Evolutionary conservation across 305 asterid genomes (phyloP).

Genomic region (Solanum hybrid): DNA sequence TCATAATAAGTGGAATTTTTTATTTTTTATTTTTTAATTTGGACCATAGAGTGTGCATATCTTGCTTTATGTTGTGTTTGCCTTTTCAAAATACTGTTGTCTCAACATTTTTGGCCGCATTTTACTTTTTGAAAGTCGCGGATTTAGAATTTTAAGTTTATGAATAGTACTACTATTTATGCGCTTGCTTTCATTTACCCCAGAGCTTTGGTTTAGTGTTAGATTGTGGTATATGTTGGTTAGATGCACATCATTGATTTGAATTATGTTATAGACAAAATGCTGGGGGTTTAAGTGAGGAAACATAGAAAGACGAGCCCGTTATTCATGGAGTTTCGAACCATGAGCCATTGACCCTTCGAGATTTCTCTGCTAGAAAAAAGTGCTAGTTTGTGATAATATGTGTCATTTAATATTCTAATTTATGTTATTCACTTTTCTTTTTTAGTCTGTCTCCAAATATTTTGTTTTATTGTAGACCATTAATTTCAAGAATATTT

Average conservation of each 20-base stretch:
- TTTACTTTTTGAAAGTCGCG: neutral
- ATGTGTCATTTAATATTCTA: neutral
- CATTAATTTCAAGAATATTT: neutral
- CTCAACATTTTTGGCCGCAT: neutral
- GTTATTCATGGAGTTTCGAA: neutral
- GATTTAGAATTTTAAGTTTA: neutral
- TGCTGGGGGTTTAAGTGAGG: rapidly evolving
- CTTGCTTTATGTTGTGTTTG: neutral
- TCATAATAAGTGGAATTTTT: neutral
- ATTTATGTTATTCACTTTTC: neutral
- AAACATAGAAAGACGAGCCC: neutral
- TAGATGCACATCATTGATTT: neutral
- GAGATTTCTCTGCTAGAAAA: neutral
- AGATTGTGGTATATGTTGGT: neutral
- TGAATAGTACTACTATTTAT: neutral
- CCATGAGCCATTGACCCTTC: neutral
- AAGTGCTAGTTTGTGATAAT: neutral
- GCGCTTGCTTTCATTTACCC: neutral
- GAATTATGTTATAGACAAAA: neutral
- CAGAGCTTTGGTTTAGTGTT: neutral
- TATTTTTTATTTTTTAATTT: neutral
- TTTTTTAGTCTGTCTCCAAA: neutral
- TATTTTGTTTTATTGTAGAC: neutral
- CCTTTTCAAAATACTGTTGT: neutral
- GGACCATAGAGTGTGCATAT: neutral